Percentiles rank a stretch among this genome's conserved stretches.
These are phyloP conservation scores for Sclerotinia sclerotiorum DNA, from an alignment of 2,329 filamentous ascomycete genomes.

Conservation along the genomic window DNA sequence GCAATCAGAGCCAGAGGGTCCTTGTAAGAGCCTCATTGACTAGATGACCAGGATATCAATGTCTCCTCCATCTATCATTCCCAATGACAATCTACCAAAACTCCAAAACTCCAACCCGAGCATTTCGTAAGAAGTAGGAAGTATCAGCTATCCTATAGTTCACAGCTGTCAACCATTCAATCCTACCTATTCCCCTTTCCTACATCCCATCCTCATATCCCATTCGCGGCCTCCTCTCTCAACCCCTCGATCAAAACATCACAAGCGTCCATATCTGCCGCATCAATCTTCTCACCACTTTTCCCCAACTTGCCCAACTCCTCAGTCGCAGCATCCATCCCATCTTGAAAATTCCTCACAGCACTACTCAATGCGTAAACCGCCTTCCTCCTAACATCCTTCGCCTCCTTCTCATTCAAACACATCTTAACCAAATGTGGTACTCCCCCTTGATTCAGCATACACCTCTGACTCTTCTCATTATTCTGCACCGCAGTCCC, in stretches of 20 bases:
- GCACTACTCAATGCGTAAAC: slow-evolving; percentile 84
- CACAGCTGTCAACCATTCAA: neutral
- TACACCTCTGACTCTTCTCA: slow-evolving; percentile 73
- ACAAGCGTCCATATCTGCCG: slow-evolving; percentile 82
- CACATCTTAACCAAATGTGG: slow-evolving; percentile 66
- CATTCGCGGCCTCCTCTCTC: slow-evolving; percentile 49
- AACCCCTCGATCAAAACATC: slow-evolving; percentile 71
- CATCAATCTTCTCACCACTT: slow-evolving; percentile 64
- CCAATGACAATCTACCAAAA: slow-evolving; percentile 10
- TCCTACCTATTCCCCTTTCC: neutral
- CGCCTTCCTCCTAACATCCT: slow-evolving; percentile 77
- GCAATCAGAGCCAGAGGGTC: neutral
- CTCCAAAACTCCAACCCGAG: slow-evolving; percentile 19
- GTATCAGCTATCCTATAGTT: neutral
- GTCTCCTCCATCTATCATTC: neutral
- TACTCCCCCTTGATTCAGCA: slow-evolving; percentile 64
- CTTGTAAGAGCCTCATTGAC: neutral
- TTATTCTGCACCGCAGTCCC: slow-evolving; percentile 98
- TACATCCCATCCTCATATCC: neutral
- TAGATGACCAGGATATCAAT: slow-evolving; percentile 3
- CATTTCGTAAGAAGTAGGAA: neutral
- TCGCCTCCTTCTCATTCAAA: slow-evolving; percentile 57
- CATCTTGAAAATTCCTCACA: slow-evolving; percentile 85
- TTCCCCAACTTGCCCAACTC: slow-evolving; percentile 56
- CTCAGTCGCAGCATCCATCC: slow-evolving; percentile 66